These are phyloP conservation scores for Protomyces gravidus DNA, from an alignment of 1,139 yeast genomes.

Conservation along the genomic window DNA sequence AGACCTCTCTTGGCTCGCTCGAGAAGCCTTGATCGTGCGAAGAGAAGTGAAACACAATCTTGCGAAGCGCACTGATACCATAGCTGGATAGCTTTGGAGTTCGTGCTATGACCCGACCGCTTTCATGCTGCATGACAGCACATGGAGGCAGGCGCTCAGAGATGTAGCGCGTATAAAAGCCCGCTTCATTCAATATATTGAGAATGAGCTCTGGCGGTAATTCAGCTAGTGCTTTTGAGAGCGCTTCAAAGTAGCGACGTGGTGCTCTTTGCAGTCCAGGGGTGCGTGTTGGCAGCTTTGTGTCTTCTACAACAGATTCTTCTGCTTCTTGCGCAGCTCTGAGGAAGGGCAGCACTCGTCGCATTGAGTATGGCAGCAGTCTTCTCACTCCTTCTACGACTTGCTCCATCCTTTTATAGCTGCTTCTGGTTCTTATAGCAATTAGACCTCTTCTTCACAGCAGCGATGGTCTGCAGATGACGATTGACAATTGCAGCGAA, in stretches of 20 bases:
- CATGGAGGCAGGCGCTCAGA: not conserved
- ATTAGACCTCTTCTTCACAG: no score
- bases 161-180: not conserved
- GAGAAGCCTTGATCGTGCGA: slow-evolving; percentile 23
- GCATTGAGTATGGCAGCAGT: not conserved
- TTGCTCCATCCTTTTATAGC: not conserved
- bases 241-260: not conserved
- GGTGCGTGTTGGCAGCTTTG: not conserved
- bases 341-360: not conserved
- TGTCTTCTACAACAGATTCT: not conserved
- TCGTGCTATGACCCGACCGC: not conserved
- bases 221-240: not conserved
- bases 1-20: not conserved
- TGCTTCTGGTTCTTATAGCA: no score
- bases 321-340: not conserved
- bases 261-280: not conserved
- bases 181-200: not conserved
- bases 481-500: no score
- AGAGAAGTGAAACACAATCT: not conserved
- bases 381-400: not conserved
- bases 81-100: not conserved
- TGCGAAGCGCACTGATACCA: not conserved
- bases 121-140: not conserved
- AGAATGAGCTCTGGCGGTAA: not conserved
- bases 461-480: no score